Evolutionary conservation across 2,329 filamentous ascomycete species (phyloP).

Genomic region (Aureobasidium sp.): DNA sequence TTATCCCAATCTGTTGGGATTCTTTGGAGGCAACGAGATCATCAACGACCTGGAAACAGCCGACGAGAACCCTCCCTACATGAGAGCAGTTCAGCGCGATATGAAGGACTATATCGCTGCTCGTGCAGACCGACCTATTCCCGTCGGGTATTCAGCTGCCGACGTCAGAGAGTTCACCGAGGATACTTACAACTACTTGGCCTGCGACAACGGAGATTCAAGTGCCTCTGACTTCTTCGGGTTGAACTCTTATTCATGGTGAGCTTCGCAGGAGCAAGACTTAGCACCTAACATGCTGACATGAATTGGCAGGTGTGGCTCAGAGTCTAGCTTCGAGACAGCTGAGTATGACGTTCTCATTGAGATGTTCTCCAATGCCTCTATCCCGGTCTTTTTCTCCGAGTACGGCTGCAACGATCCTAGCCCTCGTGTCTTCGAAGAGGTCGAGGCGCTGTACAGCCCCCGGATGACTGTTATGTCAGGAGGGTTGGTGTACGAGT

Average conservation of each 20-base stretch:
- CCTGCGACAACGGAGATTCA: slow-evolving; percentile 51
- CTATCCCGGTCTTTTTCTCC: slow-evolving; percentile 74
- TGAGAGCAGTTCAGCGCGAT: slow-evolving; percentile 57
- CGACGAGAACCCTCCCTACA: slow-evolving; percentile 49
- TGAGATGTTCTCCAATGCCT: slow-evolving; percentile 55
- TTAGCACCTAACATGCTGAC: not conserved
- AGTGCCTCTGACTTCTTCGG: slow-evolving; percentile 69
- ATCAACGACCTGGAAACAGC: slow-evolving; percentile 47
- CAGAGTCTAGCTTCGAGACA: slow-evolving; percentile 54
- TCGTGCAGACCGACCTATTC: slow-evolving; percentile 51
- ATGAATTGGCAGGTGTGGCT: slow-evolving; percentile 37
- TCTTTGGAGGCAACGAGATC: slow-evolving; percentile 63
- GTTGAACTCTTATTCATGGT: slow-evolving; percentile 66
- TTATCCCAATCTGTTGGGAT: slow-evolving; percentile 56
- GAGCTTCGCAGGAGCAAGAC: slow-evolving; percentile 35
- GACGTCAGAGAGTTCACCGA: slow-evolving; percentile 67
- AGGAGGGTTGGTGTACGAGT: slow-evolving; percentile 73
- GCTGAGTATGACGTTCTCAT: slow-evolving; percentile 60
- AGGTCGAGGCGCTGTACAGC: slow-evolving; percentile 67
- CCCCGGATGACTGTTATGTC: slow-evolving; percentile 64
- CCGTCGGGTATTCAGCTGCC: slow-evolving; percentile 64
- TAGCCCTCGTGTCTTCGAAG: slow-evolving; percentile 65
- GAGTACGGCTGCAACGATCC: slow-evolving; percentile 74
- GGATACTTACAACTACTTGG: slow-evolving; percentile 70
- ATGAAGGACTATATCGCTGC: slow-evolving; percentile 61